Base-by-base conservation (phyloP, 2,329 filamentous ascomycete species). In the Dactylellina haptotyla region DNA sequence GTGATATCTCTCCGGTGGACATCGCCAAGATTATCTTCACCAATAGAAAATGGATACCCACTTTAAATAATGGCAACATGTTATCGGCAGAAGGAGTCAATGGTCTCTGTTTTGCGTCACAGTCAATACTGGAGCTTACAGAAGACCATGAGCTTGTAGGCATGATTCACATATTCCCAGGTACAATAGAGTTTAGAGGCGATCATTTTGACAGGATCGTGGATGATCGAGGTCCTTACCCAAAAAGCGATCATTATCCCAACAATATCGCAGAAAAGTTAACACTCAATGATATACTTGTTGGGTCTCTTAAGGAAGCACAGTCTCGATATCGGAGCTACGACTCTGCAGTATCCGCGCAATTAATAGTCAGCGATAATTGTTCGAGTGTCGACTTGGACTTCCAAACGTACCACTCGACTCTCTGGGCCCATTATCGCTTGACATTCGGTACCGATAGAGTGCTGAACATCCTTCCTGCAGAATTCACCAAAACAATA, bases 111-210 rank as follows among this genome's bases (percentile, higher is more conserved):
- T 53, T 41, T 14, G 58, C 26, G 5, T 18, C 30, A 9, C 46
- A 43, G 5, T 14, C 20, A 1, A n/a, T 63, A 5, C 14, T 63
- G 18, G 3, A 32, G 12, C 8, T 43, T 20, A 63, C 45, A 2
- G 45, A 53, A 5, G 32, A 63, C n/a, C 30, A 12, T 8, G 58
- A 63, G n/a, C 16, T 51, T 10, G 30, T 43, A 4, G 58, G 57
- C 9, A 45, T 14, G 18, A 1, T 63, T 4, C 34, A 28, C 8
- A 28, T 63, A 2, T 63, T 53, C 16, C 16, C 32, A 1, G 46
- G 58, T 5, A 20, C 20, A 6, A 63, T 63, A n/a, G 30, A 63
- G 6, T 63, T 41, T 41, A n/a, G 30, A 4, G 34, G 28, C 16
- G 23, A 53, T 30, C 23, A 14, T 6, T 63, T 53, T 45, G 16